phyloP scores from a whole-genome alignment of 2,329 filamentous ascomycete genomes.

The Xylariomycetidae sp. region DNA sequence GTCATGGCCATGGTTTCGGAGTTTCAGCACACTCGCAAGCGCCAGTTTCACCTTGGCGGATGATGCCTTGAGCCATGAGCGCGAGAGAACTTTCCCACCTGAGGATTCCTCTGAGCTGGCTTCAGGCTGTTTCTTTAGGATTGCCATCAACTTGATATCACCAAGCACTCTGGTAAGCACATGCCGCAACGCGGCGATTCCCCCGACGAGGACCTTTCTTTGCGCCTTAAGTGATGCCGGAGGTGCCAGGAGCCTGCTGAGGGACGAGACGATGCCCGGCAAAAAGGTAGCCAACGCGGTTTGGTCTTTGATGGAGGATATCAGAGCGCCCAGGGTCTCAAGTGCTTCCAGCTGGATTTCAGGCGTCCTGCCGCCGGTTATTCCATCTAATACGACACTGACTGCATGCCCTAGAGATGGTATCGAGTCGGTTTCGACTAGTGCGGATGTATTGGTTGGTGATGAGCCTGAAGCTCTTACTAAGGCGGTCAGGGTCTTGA shows the following conservation, averaged over 20 bases:
- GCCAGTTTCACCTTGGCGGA: slow-evolving; percentile 77
- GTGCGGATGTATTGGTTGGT: slow-evolving; percentile 41
- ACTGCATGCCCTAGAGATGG: slow-evolving; percentile 80
- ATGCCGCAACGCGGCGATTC: slow-evolving; percentile 53
- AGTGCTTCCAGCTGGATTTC: slow-evolving; percentile 70
- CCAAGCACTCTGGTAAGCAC: slow-evolving; percentile 52
- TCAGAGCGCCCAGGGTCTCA: slow-evolving; percentile 57
- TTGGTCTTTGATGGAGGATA: slow-evolving; percentile 61
- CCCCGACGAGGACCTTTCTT: slow-evolving; percentile 59
- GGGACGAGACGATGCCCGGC: slow-evolving; percentile 77
- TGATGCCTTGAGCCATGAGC: slow-evolving; percentile 75
- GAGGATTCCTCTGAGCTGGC: slow-evolving; percentile 18
- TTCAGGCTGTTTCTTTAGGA: slow-evolving; percentile 34
- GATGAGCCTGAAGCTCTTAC: slow-evolving; percentile 55
- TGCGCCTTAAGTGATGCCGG: slow-evolving; percentile 52
- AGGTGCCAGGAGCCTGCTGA: slow-evolving; percentile 70
- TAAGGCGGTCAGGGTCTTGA: slow-evolving; percentile 64
- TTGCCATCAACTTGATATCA: slow-evolving; percentile 49
- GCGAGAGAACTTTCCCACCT: slow-evolving; percentile 37
- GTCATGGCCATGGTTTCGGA: slow-evolving; percentile 64
- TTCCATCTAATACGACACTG: slow-evolving; percentile 70
- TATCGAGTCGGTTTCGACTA: slow-evolving; percentile 56
- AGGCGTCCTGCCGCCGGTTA: slow-evolving; percentile 59
- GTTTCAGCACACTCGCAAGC: slow-evolving; percentile 68
- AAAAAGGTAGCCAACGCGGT: slow-evolving; percentile 80